Conservation (phyloP, 208 protist genomes). For the Phytomonas francai region DNA sequence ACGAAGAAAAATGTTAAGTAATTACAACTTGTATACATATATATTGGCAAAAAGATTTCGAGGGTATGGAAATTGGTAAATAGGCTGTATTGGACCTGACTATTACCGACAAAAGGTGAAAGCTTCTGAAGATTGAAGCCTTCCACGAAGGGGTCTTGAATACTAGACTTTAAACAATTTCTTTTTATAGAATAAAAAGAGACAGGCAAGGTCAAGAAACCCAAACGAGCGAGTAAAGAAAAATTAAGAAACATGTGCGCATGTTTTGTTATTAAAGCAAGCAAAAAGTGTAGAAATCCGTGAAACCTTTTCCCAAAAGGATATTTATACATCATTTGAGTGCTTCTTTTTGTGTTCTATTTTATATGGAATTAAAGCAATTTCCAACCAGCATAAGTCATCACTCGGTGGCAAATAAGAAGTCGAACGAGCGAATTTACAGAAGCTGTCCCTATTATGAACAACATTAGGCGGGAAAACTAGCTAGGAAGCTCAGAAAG, state of each 20-base stretch:
- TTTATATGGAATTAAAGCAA: not conserved
- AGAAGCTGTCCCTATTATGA: not conserved
- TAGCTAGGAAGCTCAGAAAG: not conserved
- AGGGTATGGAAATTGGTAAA: not conserved
- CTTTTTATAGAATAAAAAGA: not conserved
- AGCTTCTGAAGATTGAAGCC: not conserved
- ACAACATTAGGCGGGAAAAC: not conserved
- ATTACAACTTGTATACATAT: not conserved
- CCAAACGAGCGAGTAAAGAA: not conserved
- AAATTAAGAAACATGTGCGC: not conserved
- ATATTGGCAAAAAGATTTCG: not conserved
- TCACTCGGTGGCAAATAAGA: not conserved
- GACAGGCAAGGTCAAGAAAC: conserved; percentile 1
- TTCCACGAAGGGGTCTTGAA: not conserved
- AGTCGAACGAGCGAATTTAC: not conserved
- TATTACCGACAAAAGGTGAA: not conserved
- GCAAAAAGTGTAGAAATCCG: not conserved
- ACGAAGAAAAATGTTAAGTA: no score
- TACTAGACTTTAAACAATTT: not conserved
- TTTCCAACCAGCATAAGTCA: not conserved
- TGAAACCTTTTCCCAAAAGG: not conserved
- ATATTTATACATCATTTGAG: not conserved
- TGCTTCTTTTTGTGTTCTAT: not conserved
- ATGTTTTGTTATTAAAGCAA: not conserved
- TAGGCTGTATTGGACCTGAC: not conserved